Evolutionary conservation across 164 flowering plant genomes (phyloP), one percentile per base, ranked within the genome.

Genomic region (Vitis amurensis): DNA sequence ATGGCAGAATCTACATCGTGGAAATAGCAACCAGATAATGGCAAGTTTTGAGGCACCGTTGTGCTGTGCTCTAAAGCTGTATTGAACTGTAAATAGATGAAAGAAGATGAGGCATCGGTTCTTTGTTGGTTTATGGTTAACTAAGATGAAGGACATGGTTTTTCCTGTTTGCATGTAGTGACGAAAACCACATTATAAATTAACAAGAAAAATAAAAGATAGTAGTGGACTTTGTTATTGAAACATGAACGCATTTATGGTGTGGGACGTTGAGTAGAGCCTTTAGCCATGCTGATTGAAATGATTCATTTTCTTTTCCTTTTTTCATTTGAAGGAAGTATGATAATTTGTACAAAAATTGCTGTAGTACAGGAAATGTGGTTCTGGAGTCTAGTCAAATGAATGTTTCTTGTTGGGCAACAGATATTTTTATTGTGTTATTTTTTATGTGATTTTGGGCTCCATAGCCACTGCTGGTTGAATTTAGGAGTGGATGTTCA

Each of bases 31-130:
- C 23, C 50, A 61, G 49, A 61, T 61, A 48, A 14, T 30, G 31
- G 51, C 14, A 52, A 55, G n/a, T 23, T 52, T 62, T 63, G 51
- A 9, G 19, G 50, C 50, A 44, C 50, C 14, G n/a, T 61, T 29
- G n/a, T 31, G 16, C 56, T 53, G 50, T 37, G 44, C 44, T 37
- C 61, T 17, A 60, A 53, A 55, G 61, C 52, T 70, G 59, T 50
- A 37, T 53, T 19, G 19, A 70, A 62, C 57, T 70, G 66, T 70
- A 63, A 62, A 70, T 62, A 61, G 44, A 37, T 11, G 23, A 19
- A 60, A 15, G 37, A 49, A 6, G 48, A 55, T 47, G 7, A 37
- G 44, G 44, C 44, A 27, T 59, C 30, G 61, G 61, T 37, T 27
- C 60, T 58, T 6, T 59, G 61, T 48, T 31, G 64, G 64, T 47